These are phyloP conservation scores for Lentinula sp. DNA, from an alignment of 768 basidiomycete species.

Conservation along the genomic window DNA sequence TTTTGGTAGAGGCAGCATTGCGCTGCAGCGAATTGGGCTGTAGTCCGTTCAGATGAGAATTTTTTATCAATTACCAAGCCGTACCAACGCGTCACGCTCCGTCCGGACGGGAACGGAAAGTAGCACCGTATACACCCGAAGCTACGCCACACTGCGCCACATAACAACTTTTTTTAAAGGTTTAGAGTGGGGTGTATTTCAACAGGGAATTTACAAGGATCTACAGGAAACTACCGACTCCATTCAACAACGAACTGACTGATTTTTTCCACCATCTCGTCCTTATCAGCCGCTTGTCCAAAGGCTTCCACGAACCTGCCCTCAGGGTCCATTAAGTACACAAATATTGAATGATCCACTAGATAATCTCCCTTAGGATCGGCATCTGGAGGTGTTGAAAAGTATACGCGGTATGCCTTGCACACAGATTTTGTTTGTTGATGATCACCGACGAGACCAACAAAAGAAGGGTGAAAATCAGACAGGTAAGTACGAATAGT, in stretches of 20 bases:
- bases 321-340: constrained; percentile 95
- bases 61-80: background rate
- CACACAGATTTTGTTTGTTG: constrained; percentile 79
- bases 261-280: constrained; percentile 63
- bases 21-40: background rate
- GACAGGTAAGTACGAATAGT: constrained; percentile 58
- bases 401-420: constrained; percentile 96
- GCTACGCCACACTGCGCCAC: background rate
- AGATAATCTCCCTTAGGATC: constrained; percentile 91
- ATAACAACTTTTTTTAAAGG: background rate
- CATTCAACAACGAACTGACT: constrained; percentile 40
- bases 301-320: constrained; percentile 97
- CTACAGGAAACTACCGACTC: constrained; percentile 8
- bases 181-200: background rate
- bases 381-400: constrained; percentile 89
- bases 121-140: background rate
- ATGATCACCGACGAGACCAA: constrained; percentile 81
- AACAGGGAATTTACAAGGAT: background rate
- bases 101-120: background rate
- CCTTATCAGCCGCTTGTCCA: constrained; percentile 70
- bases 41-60: background rate
- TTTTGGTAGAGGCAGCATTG: constrained; percentile 65
- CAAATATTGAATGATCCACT: constrained; percentile 95
- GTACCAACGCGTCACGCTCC: background rate
- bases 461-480: constrained; percentile 89